Percentiles rank a stretch among this genome's conserved stretches.
phyloP scores from a whole-genome alignment of 2,329 filamentous ascomycete species.

The Pseudodiploospora longispora region DNA sequence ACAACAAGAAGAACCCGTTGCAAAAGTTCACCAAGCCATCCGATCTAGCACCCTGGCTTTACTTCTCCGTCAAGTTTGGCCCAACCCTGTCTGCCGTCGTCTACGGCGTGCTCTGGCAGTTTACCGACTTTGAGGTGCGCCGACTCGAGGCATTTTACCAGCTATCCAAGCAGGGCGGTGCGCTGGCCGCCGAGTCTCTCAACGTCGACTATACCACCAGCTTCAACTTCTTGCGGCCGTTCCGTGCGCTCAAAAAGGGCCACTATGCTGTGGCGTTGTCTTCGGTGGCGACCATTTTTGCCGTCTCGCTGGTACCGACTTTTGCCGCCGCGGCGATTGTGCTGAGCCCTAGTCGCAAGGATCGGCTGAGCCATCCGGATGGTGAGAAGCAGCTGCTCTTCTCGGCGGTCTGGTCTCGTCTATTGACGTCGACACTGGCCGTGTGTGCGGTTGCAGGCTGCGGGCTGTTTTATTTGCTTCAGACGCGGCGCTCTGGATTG shows the following conservation, averaged over 20 bases:
- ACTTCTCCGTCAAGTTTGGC: slow-evolving; percentile 56
- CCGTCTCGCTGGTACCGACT: slow-evolving; percentile 61
- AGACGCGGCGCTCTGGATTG: slow-evolving; percentile 56
- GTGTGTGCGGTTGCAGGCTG: slow-evolving; percentile 51
- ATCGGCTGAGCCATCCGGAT: slow-evolving; percentile 33
- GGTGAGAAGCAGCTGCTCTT: slow-evolving; percentile 47
- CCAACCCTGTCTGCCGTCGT: slow-evolving; percentile 54
- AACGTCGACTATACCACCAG: slow-evolving; percentile 69
- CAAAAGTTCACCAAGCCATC: slow-evolving; percentile 41
- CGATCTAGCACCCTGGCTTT: slow-evolving; percentile 42
- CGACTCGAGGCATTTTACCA: slow-evolving; percentile 61
- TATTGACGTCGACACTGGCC: slow-evolving; percentile 48
- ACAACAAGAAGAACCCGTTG: slow-evolving; percentile 31
- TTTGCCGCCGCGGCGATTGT: slow-evolving; percentile 55
- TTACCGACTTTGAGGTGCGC: slow-evolving; percentile 58
- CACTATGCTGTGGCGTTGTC: slow-evolving; percentile 64
- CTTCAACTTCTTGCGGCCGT: slow-evolving; percentile 56
- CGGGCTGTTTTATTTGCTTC: slow-evolving; percentile 52
- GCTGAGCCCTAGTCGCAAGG: slow-evolving; percentile 43
- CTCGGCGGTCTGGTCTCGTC: slow-evolving; percentile 50
- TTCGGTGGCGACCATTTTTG: slow-evolving; percentile 55
- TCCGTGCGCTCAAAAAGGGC: slow-evolving; percentile 51
- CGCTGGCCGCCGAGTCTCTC: slow-evolving; percentile 56
- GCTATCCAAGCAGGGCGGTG: slow-evolving; percentile 51
- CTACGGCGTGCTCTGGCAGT: slow-evolving; percentile 59